A percentile compares a stretch with the other conserved stretches of the same genome.
Conservation (phyloP, 2,329 filamentous ascomycete genomes). For the Fusarium goolgardi region DNA sequence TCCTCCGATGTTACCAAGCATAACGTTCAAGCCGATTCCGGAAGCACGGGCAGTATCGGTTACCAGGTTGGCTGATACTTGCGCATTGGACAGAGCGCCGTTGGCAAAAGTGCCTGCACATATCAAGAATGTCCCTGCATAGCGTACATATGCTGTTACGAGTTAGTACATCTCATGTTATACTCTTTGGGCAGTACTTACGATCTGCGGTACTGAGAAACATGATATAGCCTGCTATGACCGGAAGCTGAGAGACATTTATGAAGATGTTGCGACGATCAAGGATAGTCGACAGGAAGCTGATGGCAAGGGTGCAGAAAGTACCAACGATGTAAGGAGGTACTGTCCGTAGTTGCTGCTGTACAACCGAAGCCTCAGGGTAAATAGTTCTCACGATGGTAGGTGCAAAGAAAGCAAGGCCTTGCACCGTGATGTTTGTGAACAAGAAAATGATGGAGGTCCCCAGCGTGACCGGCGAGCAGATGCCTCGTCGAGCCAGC, state of each 20-base stretch:
- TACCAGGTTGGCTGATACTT: slow-evolving; percentile 29
- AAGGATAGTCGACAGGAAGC: slow-evolving; percentile 54
- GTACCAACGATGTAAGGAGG: slow-evolving; percentile 64
- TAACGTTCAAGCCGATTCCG: slow-evolving; percentile 40
- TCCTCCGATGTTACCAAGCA: slow-evolving; percentile 64
- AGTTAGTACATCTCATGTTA: not conserved
- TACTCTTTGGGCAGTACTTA: rapidly evolving
- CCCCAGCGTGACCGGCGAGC: slow-evolving; percentile 61
- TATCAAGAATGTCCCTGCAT: slow-evolving; percentile 70
- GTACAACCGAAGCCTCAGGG: slow-evolving; percentile 63
- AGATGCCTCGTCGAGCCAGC: slow-evolving; percentile 15
- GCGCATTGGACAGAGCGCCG: slow-evolving; percentile 58
- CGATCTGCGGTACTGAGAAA: slow-evolving; percentile 64
- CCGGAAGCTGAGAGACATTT: slow-evolving; percentile 63
- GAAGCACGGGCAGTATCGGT: slow-evolving; percentile 38
- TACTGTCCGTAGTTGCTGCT: slow-evolving; percentile 66
- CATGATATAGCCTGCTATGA: slow-evolving; percentile 73
- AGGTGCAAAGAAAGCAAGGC: slow-evolving; percentile 72
- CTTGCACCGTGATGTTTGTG: slow-evolving; percentile 74
- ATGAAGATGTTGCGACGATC: slow-evolving; percentile 69
- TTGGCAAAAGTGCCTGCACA: slow-evolving; percentile 29
- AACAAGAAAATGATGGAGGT: slow-evolving; percentile 69
- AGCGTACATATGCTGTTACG: slow-evolving; percentile 57
- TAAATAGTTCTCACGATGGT: slow-evolving; percentile 74
- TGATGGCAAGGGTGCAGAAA: slow-evolving; percentile 57